Conservation (phyloP, 1,284 basidiomycete genomes). For the Malassezia sp. region DNA sequence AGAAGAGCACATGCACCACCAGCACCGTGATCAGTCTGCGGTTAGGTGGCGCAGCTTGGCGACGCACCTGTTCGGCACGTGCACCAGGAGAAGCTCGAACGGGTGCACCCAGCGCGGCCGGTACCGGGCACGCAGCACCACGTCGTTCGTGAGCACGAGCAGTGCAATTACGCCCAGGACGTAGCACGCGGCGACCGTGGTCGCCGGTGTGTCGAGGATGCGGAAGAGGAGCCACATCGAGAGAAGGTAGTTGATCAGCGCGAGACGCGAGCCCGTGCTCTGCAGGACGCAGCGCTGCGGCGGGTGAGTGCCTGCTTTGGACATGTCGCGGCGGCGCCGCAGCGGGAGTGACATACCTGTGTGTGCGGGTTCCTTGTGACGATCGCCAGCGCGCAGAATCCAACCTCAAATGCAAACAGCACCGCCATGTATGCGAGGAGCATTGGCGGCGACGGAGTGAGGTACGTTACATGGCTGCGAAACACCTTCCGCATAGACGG, state of each 20-base stretch:
- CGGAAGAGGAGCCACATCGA: conserved; percentile 71
- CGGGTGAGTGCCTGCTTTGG: too few relatives aligned
- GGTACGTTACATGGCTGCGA: conserved; percentile 9
- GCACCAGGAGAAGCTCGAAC: conserved; percentile 51
- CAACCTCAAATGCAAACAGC: conserved; percentile 10
- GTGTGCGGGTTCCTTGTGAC: conserved; percentile 12
- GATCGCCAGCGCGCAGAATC: conserved; percentile 11
- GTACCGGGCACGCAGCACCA: conserved; percentile 26
- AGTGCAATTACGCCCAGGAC: conserved; percentile 25
- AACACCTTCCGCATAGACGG: conserved; percentile 11
- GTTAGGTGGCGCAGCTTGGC: background rate
- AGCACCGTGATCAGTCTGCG: conserved; percentile 48
- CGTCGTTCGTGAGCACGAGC: conserved; percentile 28
- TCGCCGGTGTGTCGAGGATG: conserved; percentile 50
- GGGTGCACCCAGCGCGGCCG: conserved; percentile 48
- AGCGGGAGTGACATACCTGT: too few relatives aligned
- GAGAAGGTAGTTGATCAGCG: conserved; percentile 69
- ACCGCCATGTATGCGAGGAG: conserved; percentile 7
- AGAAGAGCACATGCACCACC: conserved; percentile 49
- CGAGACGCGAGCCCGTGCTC: conserved; percentile 56
- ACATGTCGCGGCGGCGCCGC: too few relatives aligned
- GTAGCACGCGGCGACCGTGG: conserved; percentile 27
- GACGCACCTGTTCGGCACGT: conserved; percentile 48
- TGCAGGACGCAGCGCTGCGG: conserved; percentile 12
- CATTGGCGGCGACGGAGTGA: conserved; percentile 12